Conservation (phyloP, 192 early-diverging fungal species). For the Coemansia erecta region DNA sequence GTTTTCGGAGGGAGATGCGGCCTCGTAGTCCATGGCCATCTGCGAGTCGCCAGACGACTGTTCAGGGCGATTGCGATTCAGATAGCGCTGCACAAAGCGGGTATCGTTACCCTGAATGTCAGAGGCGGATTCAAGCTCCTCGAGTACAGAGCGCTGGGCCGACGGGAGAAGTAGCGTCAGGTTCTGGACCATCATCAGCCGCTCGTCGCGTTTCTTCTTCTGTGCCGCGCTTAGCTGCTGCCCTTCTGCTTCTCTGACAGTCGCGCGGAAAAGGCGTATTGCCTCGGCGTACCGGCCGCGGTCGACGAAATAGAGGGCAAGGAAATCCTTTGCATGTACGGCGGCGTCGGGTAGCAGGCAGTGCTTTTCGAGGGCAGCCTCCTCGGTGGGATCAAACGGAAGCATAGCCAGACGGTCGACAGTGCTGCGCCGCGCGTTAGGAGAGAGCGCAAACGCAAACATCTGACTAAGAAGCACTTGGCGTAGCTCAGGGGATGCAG, state of each 20-base stretch:
- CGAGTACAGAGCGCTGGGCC: slow-evolving; percentile 33
- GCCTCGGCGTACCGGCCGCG: slow-evolving; percentile 44
- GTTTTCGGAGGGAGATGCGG: not conserved
- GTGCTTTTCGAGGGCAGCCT: slow-evolving; percentile 24
- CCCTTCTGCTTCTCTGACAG: slow-evolving; percentile 14
- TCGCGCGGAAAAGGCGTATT: slow-evolving; percentile 34
- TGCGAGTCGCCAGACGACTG: not conserved
- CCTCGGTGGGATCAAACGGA: slow-evolving; percentile 36
- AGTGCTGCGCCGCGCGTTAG: slow-evolving; percentile 10
- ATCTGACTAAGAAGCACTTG: slow-evolving; percentile 39
- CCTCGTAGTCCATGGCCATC: not conserved
- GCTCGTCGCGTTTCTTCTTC: slow-evolving; percentile 33
- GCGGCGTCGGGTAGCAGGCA: slow-evolving; percentile 19
- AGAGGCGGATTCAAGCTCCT: slow-evolving; percentile 30
- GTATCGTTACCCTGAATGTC: too few relatives aligned
- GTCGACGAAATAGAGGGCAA: slow-evolving; percentile 47
- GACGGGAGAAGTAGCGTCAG: slow-evolving; percentile 39
- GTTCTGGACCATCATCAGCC: slow-evolving; percentile 32
- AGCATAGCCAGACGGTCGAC: slow-evolving; percentile 30
- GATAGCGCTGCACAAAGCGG: too few relatives aligned
- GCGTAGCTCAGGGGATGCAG: slow-evolving; percentile 18
- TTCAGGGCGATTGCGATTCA: too few relatives aligned
- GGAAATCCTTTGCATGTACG: slow-evolving; percentile 35
- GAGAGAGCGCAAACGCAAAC: slow-evolving; percentile 37
- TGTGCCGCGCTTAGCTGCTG: slow-evolving; percentile 13